Base-by-base conservation (phyloP, 805 yeast genomes). In the Wickerhamomyces rabaulensis region DNA sequence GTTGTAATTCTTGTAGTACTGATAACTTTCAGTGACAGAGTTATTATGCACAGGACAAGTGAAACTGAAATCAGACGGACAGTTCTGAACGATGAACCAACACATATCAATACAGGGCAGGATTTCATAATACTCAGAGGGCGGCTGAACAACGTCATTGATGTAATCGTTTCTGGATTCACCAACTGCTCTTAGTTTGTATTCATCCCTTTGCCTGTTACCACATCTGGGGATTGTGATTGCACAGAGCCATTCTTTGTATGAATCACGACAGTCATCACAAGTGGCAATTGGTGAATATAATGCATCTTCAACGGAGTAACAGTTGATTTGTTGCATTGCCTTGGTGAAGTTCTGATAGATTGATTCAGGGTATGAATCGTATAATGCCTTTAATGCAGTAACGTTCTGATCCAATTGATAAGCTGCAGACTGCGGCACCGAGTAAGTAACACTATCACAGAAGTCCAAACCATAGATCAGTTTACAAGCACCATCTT, bases 221-320 rank as follows among this genome's bases (percentile, higher is more conserved):
- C 87, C 73, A 57, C 99, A 92, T 26, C 97, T 70, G 0, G 98
- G 98, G 6, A 92, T 87, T 0, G 89, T 72, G 4, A 89, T 88
- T 0, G 95, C 74, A 66, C 99, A 92, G 17, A 94, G 73, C 99
- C 99, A 92, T 56, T 82, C 74, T 56, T 79, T 80, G 63, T 92
- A 92, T 1, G 91, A 74, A 2, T 62, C 53, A 1, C 75, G 73
- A 62, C 99, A 92, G 57, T 87, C 81, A 13, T 69, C 73, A 59
- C 99, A 92, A 0, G 84, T 72, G 35, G 79, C 63, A 21, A 92
- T 58, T 9, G 95, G 88, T 1, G 97, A 87, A 63, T 76, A 92
- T 6, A 79, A 58, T 2, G 88, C 75, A 49, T 80, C 90, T 15
- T 69, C 64, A 27, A 77, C 79, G 1, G 84, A 73, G 52, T 86